Percentiles rank a stretch among this genome's conserved stretches.
Conservation (phyloP, 208 protist genomes). For the Acanthamoeba quina region DNA sequence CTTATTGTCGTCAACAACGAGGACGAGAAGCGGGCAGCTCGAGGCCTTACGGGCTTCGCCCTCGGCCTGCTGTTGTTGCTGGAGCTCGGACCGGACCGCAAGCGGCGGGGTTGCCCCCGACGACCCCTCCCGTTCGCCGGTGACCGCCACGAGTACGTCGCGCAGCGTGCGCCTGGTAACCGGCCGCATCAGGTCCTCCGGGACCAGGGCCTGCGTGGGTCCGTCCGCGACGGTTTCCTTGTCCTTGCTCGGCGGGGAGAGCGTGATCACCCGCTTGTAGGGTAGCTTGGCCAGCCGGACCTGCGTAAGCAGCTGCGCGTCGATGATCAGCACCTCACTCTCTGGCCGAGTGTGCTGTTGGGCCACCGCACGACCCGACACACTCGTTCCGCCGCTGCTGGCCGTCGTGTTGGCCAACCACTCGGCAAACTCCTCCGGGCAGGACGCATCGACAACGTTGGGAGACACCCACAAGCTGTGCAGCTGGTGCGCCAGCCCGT, state of each 20-base stretch:
- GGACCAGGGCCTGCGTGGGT: background rate
- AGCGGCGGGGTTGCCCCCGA: background rate
- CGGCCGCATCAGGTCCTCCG: background rate
- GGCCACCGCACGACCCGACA: background rate
- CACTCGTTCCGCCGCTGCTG: background rate
- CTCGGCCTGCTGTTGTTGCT: background rate
- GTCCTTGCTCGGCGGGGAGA: background rate
- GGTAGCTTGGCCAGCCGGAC: background rate
- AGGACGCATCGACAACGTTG: background rate
- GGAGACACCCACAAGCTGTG: background rate
- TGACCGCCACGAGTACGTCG: background rate
- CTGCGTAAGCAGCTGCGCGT: background rate
- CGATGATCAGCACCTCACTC: background rate
- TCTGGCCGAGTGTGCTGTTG: too few relatives aligned
- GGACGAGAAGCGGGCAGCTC: background rate
- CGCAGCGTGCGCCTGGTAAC: background rate
- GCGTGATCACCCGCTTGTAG: conserved; percentile 1
- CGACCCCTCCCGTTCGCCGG: background rate
- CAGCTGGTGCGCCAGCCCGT: background rate
- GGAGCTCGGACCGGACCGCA: background rate
- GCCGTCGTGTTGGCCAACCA: background rate
- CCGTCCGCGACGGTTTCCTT: background rate
- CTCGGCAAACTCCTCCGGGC: background rate
- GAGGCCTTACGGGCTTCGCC: background rate
- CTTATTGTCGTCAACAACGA: conserved; percentile 76